Conservation (phyloP, 1,139 yeast species). For the Geotrichum australiense region DNA sequence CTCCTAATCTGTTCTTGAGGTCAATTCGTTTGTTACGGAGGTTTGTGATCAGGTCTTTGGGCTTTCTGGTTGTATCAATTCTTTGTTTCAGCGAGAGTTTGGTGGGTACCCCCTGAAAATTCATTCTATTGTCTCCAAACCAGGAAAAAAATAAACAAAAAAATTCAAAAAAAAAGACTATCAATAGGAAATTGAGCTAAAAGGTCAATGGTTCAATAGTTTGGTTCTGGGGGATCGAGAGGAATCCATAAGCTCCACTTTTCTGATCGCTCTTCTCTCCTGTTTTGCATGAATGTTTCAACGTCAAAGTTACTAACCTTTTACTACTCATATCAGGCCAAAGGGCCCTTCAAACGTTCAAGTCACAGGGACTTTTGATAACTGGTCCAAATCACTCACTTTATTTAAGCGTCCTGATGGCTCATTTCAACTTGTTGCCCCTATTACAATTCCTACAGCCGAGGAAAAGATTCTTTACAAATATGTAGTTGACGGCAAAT, state of each 20-base stretch:
- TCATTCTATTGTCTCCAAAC: too few relatives aligned
- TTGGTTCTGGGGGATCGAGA: background rate
- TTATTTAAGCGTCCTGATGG: conserved; percentile 11
- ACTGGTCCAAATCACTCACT: conserved; percentile 18
- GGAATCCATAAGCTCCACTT: background rate
- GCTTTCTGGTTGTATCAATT: background rate
- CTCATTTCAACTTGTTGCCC: conserved; percentile 13
- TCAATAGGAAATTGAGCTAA: too few relatives aligned
- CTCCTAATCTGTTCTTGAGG: too few relatives aligned
- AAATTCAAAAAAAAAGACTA: too few relatives aligned
- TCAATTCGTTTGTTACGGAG: background rate
- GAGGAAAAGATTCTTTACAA: conserved; percentile 15
- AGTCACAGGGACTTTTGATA: conserved; percentile 19
- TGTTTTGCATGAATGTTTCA: background rate
- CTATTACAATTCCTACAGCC: conserved; percentile 2
- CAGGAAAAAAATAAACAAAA: too few relatives aligned
- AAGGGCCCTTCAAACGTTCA: conserved; percentile 16
- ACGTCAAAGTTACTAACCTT: background rate
- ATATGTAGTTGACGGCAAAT: conserved; percentile 17
- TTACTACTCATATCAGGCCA: conserved; percentile 14
- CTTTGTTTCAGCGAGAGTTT: background rate
- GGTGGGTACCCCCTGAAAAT: too few relatives aligned
- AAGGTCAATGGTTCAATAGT: too few relatives aligned
- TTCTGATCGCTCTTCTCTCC: background rate
- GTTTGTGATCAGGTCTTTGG: background rate